Base-by-base conservation (phyloP, 2,329 filamentous ascomycete genomes). In the Aspergillus brasiliensis region DNA sequence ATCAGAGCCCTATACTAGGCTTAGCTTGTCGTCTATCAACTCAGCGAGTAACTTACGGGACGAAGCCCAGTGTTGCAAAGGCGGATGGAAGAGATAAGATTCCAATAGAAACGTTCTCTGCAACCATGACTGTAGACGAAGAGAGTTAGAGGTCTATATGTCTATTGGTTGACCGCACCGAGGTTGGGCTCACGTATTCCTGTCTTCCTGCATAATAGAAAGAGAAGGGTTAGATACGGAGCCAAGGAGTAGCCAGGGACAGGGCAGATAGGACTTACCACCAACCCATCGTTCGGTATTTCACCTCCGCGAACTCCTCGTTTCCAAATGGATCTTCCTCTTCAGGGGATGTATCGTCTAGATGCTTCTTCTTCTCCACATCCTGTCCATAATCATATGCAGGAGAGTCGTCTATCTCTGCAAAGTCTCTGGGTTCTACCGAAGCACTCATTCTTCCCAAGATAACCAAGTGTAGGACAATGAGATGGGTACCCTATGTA, bases 21-120 rank as follows among this genome's bases (percentile, higher is more conserved):
- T 53, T 28, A 31, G 21, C 7, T 21, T 40, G 7, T 52, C 21
- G 23, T 11, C 5, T 28, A 7, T 10, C 23, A 10, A 15, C 7
- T 28, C 3, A 13, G 27, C 8, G 38, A 21, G 34, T 47, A 38
- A 72, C 77, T 63, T 72, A 78, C 77, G 83, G 82, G 17, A 83
- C 77, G 65, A 87, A 75, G n/a, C 84, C 84, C 40, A 86, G 69
- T 2, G 77, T 76, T 1, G 83, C 81, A 25, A 86, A 76, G 2
- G 81, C 82, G 44, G 80, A 78, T 2, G 84, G 84, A 3, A 87
- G 75, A 10, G 83, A 83, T 8, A 87, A 76, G 44, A 86, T 82
- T 19, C 84, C 84, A 1, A 86, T 77, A 7, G 83, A 85, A 25
- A 86, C 81, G 48, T 83, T 85, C 67, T 86, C 84, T 4, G 84